Evolutionary conservation across 257 asterid species (phyloP).

Genomic region (Gentiana straminea): DNA sequence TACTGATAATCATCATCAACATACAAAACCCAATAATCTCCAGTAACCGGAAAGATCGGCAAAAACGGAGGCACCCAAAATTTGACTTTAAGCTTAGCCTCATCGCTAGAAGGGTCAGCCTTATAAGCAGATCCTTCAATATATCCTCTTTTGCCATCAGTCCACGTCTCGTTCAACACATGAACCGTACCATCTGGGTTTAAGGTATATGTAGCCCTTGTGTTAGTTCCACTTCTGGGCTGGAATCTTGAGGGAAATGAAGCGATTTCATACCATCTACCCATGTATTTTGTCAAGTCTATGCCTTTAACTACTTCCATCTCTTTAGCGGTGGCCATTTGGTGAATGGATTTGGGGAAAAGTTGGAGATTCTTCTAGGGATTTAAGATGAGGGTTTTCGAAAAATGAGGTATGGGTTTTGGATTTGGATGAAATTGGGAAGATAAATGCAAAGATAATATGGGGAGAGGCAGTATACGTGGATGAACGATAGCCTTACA

Average conservation of each 20-base stretch:
- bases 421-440: too few species aligned
- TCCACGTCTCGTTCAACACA: conserved; percentile 82
- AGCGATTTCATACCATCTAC: conserved; percentile 91
- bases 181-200: conserved; percentile 57
- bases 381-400: conserved; percentile 1
- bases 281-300: conserved; percentile 62
- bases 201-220: conserved; percentile 70
- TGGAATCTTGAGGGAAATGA: conserved; percentile 65
- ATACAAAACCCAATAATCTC: conserved; percentile 30
- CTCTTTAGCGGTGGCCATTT: conserved; percentile 38
- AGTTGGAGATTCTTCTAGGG: not conserved
- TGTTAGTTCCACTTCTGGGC: conserved; percentile 51
- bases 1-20: conserved; percentile 21
- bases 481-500: too few species aligned
- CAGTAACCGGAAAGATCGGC: conserved; percentile 24
- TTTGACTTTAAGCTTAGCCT: conserved; percentile 28
- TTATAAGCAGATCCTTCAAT: conserved; percentile 69
- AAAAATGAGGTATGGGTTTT: too few species aligned
- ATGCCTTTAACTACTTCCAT: conserved; percentile 58
- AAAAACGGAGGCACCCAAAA: conserved; percentile 35
- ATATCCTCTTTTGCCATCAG: conserved; percentile 47
- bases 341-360: not conserved
- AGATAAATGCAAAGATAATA: too few species aligned
- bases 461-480: too few species aligned
- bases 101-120: conserved; percentile 47